Base-by-base conservation (phyloP, 495 filamentous ascomycete species). In the Hypoxylon cercidicola region DNA sequence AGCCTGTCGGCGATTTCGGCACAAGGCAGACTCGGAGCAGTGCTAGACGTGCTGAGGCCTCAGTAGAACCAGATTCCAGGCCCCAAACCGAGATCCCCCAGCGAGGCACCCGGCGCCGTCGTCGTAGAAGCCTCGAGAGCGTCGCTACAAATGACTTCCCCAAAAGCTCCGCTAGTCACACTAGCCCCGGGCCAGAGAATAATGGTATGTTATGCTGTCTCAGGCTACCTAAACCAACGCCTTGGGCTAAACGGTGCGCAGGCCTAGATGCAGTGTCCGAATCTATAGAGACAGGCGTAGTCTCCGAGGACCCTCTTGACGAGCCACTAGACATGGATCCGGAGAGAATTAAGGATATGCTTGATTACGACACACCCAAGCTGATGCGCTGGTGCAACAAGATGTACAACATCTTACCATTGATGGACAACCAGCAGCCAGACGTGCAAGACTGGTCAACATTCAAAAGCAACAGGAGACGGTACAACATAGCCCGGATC, bases 331-430 rank as follows among this genome's bases (percentile, higher is more conserved):
- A 60, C 12, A 51, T 68, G 30, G 55, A 68, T 23, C 58, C 40
- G 45, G 69, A 56, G 12, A 69, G 50, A 51, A 51, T 74, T 9
- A 45, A 68, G 15, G 71, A 74, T 25, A 41, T 72, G 32, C 59
- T 74, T 45, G 69, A 74, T 34, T 74, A 69, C 60, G 71, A 72
- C 16, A 62, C 72, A 30, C 71, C 71, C 16, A 72, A 72, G 43
- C 45, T 74, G 35, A 39, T 32, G n/a, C 65, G 65, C 48, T 72
- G 71, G 65, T 67, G 62, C 32, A 60, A 43, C 1, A 68, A 48
- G 23, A 55, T 63, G 35, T 63, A 68, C 16, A 51, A 58, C 12
- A 23, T 61, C 28, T 46, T 74, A 18, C 45, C 48, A 11, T 51
- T 52, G 57, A 19, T 66, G 25, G 35, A 46, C 30, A 20, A 21